Percentiles rank a stretch among this genome's conserved stretches.
Conservation (phyloP, 1,139 yeast species). For the Tardiomyces depauwii region DNA sequence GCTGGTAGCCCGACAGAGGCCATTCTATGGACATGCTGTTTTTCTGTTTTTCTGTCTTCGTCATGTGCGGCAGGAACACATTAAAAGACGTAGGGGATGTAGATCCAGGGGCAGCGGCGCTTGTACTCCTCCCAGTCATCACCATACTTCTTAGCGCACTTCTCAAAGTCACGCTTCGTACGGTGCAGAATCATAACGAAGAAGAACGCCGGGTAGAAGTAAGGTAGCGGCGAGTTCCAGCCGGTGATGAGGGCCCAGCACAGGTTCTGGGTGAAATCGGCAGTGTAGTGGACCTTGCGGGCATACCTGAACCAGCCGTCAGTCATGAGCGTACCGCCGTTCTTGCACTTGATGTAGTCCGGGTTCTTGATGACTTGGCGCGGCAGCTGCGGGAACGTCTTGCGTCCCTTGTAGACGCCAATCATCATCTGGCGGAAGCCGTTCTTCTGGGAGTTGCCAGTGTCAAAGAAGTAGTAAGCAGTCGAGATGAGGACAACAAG, state of each 20-base stretch:
- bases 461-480: conserved; percentile 89
- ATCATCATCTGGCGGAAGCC: conserved; percentile 79
- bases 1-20: too few relatives aligned
- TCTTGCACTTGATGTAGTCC: conserved; percentile 67
- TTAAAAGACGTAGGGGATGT: conserved; percentile 76
- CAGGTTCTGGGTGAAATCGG: conserved; percentile 78
- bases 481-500: conserved; percentile 45
- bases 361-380: conserved; percentile 75
- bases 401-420: conserved; percentile 66
- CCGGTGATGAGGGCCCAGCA: conserved; percentile 95
- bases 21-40: too few relatives aligned
- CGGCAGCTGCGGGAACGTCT: conserved; percentile 89
- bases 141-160: conserved; percentile 82
- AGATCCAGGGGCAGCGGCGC: conserved; percentile 82
- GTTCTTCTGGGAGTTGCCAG: conserved; percentile 92
- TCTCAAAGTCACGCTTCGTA: conserved; percentile 73
- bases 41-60: conserved; percentile 3
- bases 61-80: too few relatives aligned
- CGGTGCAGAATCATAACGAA: conserved; percentile 79
- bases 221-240: conserved; percentile 75
- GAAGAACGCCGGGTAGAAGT: conserved; percentile 93
- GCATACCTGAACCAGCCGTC: conserved; percentile 91
- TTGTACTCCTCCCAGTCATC: conserved; percentile 85
- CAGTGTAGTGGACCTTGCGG: conserved; percentile 90
- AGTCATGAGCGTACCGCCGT: conserved; percentile 73